Evolutionary conservation across 2,329 filamentous ascomycete genomes (phyloP).

Genomic region (Nectriaceae sp.): DNA sequence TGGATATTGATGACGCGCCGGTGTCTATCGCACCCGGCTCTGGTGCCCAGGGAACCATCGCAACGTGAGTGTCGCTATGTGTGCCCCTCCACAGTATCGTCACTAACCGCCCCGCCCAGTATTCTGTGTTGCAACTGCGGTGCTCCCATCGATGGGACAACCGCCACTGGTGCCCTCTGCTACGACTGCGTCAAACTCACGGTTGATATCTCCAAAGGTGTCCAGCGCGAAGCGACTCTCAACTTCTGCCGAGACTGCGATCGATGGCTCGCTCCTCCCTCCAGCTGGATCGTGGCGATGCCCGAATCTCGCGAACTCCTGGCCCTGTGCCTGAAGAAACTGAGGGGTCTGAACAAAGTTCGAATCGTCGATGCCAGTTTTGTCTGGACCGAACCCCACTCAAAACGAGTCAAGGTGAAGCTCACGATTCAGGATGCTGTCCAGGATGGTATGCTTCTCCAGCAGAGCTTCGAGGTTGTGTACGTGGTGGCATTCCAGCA

Average conservation of each 20-base stretch:
- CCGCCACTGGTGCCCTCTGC: conserved; percentile 83
- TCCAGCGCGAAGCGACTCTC: conserved; percentile 85
- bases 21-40: conserved; percentile 39
- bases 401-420: conserved; percentile 88
- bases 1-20: conserved; percentile 47
- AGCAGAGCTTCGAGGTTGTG: conserved; percentile 94
- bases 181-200: conserved; percentile 95
- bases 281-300: conserved; percentile 80
- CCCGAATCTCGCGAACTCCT: conserved; percentile 91
- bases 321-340: conserved; percentile 85
- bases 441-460: conserved; percentile 67
- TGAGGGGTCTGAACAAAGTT: conserved; percentile 84
- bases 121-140: conserved; percentile 99
- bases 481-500: conserved; percentile 91
- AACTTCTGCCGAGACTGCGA: conserved; percentile 96
- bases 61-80: conserved; percentile 39
- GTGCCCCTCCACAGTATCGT: not conserved
- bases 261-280: conserved; percentile 85
- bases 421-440: conserved; percentile 82
- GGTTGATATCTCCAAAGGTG: conserved; percentile 87
- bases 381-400: conserved; percentile 98
- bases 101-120: conserved; percentile 24
- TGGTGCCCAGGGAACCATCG: conserved; percentile 34
- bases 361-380: conserved; percentile 95
- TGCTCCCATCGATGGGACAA: conserved; percentile 90